Evolutionary conservation across 2,329 filamentous ascomycete species (phyloP).

Genomic region (Magnaporthiopsis rhizophila): DNA sequence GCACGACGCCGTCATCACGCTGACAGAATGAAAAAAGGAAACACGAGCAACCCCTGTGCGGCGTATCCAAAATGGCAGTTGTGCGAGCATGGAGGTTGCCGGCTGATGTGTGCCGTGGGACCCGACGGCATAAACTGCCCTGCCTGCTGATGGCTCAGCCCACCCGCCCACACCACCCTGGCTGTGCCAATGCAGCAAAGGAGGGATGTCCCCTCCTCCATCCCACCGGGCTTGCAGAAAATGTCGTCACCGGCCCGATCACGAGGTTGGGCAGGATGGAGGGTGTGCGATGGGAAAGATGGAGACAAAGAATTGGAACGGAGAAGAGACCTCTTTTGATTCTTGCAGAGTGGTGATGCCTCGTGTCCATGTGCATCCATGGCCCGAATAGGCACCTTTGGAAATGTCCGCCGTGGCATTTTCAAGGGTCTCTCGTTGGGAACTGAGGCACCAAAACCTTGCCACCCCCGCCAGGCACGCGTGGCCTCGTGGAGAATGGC

Average conservation of each 20-base stretch:
- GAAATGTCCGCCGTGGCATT: neutral
- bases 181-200: neutral
- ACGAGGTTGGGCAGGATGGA: neutral
- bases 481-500: neutral
- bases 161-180: neutral
- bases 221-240: neutral
- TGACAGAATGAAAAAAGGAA: neutral
- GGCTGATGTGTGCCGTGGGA: neutral
- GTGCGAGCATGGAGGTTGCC: neutral
- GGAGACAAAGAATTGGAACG: neutral
- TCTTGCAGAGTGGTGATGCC: neutral
- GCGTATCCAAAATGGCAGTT: neutral
- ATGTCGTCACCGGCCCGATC: neutral
- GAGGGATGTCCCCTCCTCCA: too few relatives aligned
- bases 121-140: neutral
- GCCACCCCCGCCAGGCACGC: too few relatives aligned
- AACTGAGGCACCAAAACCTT: neutral
- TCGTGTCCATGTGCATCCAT: neutral
- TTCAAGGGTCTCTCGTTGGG: neutral
- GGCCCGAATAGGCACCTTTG: neutral
- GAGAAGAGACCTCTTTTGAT: neutral
- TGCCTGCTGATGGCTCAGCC: neutral
- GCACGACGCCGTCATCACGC: neutral
- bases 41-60: too few relatives aligned
- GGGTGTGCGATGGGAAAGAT: neutral